Evolutionary conservation across 2,329 filamentous ascomycete species (phyloP).

Genomic region (Stagonosporopsis chrysanthemi): DNA sequence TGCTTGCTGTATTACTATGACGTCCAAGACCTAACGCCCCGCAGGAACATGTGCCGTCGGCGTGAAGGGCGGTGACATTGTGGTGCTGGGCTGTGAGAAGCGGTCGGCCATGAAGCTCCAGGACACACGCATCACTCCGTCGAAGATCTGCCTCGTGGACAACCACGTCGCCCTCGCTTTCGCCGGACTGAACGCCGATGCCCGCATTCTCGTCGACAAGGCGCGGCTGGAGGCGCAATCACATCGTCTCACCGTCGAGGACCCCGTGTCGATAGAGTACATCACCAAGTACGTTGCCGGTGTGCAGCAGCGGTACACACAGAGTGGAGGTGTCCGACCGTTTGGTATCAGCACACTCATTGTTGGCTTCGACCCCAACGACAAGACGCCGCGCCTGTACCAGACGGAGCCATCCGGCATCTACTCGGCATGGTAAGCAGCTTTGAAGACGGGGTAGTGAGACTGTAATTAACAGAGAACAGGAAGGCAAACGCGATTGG

Average conservation of each 20-base stretch:
- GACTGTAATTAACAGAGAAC: conserved; percentile 22
- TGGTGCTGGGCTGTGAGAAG: conserved; percentile 98
- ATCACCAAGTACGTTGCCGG: conserved; percentile 99
- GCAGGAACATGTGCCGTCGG: conserved; percentile 95
- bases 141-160: conserved; percentile 96
- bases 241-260: conserved; percentile 95
- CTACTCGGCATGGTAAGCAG: conserved; percentile 91
- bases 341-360: conserved; percentile 98
- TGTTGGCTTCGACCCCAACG: conserved; percentile 96
- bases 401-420: conserved; percentile 99
- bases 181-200: conserved; percentile 95
- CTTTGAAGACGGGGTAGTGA: not conserved
- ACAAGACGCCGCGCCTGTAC: conserved; percentile 87
- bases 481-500: conserved; percentile 99
- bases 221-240: conserved; percentile 96
- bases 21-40: conserved; percentile 24
- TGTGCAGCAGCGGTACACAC: conserved; percentile 98
- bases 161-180: conserved; percentile 97
- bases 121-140: conserved; percentile 98
- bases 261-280: conserved; percentile 97
- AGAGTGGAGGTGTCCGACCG: conserved; percentile 97
- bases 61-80: conserved; percentile 92
- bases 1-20: not conserved
- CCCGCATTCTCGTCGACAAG: conserved; percentile 97
- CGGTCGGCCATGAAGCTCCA: conserved; percentile 99